Evolutionary conservation across 83 land plant species (phyloP).

Genomic region (Larix sibirica): DNA sequence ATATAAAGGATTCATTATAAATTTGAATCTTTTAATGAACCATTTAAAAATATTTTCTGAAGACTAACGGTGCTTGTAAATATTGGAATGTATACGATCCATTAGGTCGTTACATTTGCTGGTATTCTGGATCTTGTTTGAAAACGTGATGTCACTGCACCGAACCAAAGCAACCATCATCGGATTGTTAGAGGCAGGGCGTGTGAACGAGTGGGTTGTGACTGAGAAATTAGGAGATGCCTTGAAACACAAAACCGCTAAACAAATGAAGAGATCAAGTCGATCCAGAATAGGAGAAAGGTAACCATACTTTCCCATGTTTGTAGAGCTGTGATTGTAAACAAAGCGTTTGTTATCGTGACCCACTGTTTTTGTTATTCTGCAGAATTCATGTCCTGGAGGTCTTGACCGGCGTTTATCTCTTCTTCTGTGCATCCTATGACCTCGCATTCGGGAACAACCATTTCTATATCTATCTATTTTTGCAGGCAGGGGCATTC

Average conservation of each 20-base stretch:
- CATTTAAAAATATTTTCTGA: too few relatives aligned
- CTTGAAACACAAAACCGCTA: conserved; percentile 41
- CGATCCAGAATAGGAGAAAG: conserved; percentile 49
- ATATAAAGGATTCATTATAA: conserved; percentile 46
- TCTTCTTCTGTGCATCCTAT: conserved; percentile 63
- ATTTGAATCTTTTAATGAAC: conserved; percentile 34
- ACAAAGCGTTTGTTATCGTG: too few relatives aligned
- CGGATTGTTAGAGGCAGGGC: conserved; percentile 59
- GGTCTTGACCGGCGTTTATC: conserved; percentile 49
- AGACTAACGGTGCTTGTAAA: too few relatives aligned
- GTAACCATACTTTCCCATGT: conserved; percentile 16
- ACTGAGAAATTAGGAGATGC: conserved; percentile 73
- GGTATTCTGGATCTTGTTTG: conserved; percentile 69
- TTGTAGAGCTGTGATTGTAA: too few relatives aligned
- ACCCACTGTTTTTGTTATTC: not conserved
- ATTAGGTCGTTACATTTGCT: conserved; percentile 58
- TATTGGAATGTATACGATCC: not conserved
- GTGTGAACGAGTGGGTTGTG: conserved; percentile 73
- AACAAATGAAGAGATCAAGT: conserved; percentile 32
- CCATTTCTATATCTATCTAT: conserved; percentile 52
- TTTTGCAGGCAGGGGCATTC: conserved; percentile 54
- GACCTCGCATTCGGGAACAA: conserved; percentile 51
- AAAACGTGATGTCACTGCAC: conserved; percentile 76
- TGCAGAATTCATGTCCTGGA: conserved; percentile 52
- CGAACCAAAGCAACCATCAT: conserved; percentile 68